A percentile compares a stretch with the other conserved stretches of the same genome.
Conservation (phyloP, 352 stramenopile species). For the Albugo candida region DNA sequence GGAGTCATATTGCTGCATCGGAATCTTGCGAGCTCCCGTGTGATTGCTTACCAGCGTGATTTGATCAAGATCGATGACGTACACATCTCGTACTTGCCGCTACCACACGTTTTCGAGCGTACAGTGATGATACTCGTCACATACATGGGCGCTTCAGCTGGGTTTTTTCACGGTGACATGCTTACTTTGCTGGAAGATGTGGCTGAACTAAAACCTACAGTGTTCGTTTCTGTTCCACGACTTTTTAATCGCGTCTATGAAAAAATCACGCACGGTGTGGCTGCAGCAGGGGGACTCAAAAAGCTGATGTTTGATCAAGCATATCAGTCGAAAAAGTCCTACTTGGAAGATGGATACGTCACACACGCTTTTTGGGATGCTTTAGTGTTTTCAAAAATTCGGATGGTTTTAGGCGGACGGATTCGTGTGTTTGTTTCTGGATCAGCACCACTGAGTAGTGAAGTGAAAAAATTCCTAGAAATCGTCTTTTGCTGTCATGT, state of each 20-base stretch:
- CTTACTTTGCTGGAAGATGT: constrained; percentile 86
- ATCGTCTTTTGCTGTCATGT: constrained; percentile 76
- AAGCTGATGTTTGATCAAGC: constrained; percentile 78
- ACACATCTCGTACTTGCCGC: constrained; percentile 91
- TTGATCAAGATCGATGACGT: constrained; percentile 35
- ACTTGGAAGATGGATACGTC: constrained; percentile 24
- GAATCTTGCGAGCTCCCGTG: constrained; percentile 21
- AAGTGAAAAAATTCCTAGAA: constrained; percentile 90
- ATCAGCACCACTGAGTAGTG: constrained; percentile 82
- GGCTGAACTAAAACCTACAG: constrained; percentile 78
- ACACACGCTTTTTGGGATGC: constrained; percentile 81
- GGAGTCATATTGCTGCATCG: constrained; percentile 87
- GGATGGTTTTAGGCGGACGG: constrained; percentile 72
- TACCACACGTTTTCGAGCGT: constrained; percentile 94
- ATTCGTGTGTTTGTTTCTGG: constrained; percentile 85
- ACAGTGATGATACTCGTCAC: constrained; percentile 73
- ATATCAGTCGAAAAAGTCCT: constrained; percentile 43
- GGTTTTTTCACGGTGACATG: constrained; percentile 76
- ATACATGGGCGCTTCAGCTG: constrained; percentile 50
- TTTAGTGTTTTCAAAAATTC: constrained; percentile 89
- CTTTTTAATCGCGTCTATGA: constrained; percentile 95
- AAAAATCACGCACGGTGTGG: constrained; percentile 68
- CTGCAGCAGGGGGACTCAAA: constrained; percentile 59
- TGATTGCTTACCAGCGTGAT: constrained; percentile 21
- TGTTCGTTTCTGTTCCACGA: constrained; percentile 87